Evolutionary conservation across 768 basidiomycete species (phyloP).

Genomic region (Exsudoporus frostii): DNA sequence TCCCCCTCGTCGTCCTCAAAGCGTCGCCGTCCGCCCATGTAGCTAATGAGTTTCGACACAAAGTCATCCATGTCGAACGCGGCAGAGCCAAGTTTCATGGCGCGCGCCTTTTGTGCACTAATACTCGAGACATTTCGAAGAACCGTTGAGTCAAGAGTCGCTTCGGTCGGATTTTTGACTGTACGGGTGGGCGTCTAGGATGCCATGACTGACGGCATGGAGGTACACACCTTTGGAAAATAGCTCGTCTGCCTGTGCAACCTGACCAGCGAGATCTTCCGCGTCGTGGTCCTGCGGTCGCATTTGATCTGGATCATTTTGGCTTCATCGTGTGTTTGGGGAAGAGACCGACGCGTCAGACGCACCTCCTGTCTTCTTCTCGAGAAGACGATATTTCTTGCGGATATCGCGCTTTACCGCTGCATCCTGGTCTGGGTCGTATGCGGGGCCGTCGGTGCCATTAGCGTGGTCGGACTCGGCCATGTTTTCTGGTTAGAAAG

Average conservation of each 20-base stretch:
- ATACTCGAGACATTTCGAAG: slow-evolving; percentile 75
- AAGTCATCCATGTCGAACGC: slow-evolving; percentile 94
- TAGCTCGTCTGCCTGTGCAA: slow-evolving; percentile 56
- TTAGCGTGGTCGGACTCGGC: slow-evolving; percentile 7
- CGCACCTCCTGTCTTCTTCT: slow-evolving; percentile 62
- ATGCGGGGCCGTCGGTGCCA: slow-evolving; percentile 39
- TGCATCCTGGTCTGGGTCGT: slow-evolving; percentile 84
- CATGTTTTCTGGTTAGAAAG: slow-evolving; percentile 12
- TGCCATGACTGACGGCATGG: neutral
- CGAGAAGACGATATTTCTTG: slow-evolving; percentile 67
- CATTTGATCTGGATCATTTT: slow-evolving; percentile 36
- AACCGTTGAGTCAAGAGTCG: slow-evolving; percentile 83
- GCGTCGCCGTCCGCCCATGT: slow-evolving; percentile 69
- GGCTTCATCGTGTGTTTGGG: neutral
- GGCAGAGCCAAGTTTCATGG: slow-evolving; percentile 83
- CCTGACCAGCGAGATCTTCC: slow-evolving; percentile 52
- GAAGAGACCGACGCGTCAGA: slow-evolving; percentile 4
- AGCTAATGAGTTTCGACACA: slow-evolving; percentile 65
- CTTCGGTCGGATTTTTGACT: slow-evolving; percentile 85
- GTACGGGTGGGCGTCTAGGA: neutral
- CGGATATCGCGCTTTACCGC: slow-evolving; percentile 74
- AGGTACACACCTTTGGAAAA: slow-evolving; percentile 55
- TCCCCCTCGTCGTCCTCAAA: slow-evolving; percentile 45
- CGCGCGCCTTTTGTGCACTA: slow-evolving; percentile 83
- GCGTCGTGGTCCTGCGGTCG: slow-evolving; percentile 56